These are phyloP conservation scores for Fraxinus quadrangulata DNA, from an alignment of 257 asterid genomes.

Conservation along the genomic window DNA sequence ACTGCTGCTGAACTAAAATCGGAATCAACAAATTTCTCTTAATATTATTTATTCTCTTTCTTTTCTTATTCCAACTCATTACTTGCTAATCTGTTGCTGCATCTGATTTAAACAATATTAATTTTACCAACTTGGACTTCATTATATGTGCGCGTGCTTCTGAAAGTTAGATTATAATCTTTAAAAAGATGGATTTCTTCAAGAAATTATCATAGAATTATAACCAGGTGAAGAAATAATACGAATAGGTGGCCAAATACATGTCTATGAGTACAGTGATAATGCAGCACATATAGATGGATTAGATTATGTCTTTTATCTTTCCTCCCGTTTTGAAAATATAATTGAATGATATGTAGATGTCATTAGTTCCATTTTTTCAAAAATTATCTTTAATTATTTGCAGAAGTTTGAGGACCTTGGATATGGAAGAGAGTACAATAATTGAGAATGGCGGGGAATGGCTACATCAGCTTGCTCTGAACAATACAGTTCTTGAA, in stretches of 20 bases:
- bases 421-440: conserved; percentile 18
- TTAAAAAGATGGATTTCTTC: no score
- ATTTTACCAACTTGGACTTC: not conserved
- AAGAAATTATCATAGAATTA: no score
- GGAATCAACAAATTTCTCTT: no score
- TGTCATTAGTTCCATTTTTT: not conserved
- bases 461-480: conserved; percentile 78
- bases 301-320: conserved; percentile 1
- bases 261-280: not conserved
- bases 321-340: not conserved
- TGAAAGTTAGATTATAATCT: no score
- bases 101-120: not conserved
- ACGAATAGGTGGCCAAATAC: not conserved
- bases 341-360: not conserved
- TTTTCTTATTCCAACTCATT: not conserved
- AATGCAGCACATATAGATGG: not conserved
- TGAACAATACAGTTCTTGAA: conserved; percentile 64
- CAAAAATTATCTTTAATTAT: not conserved
- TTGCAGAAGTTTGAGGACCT: not conserved
- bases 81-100: not conserved
- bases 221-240: not conserved
- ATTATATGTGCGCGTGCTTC: not conserved
- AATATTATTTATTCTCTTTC: not conserved
- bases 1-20: no score
- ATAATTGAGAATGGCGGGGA: conserved; percentile 63